Evolutionary conservation across 805 yeast genomes (phyloP).

Genomic region (Saccharomycopsis sp.): DNA sequence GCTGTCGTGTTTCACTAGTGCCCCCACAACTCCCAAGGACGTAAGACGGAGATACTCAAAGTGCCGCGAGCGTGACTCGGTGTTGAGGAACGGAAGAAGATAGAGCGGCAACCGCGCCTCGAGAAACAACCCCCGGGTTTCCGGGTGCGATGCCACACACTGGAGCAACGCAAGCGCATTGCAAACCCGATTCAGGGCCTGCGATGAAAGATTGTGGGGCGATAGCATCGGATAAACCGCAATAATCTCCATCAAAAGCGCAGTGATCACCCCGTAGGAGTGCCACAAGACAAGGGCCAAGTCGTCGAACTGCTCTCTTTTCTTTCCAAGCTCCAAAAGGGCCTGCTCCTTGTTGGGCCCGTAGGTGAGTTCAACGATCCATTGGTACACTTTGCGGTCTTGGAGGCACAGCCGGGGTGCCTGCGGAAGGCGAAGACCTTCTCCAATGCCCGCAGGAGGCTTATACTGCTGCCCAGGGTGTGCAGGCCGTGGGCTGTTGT

Average conservation of each 20-base stretch:
- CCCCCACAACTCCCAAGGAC: slow-evolving; percentile 94
- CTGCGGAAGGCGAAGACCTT: not conserved
- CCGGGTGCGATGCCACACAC: slow-evolving; percentile 94
- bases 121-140: slow-evolving; percentile 76
- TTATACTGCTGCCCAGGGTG: too few relatives aligned
- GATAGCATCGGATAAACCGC: slow-evolving; percentile 83
- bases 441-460: not conserved
- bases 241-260: slow-evolving; percentile 80
- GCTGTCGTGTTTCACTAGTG: slow-evolving; percentile 90
- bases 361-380: slow-evolving; percentile 85
- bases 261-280: slow-evolving; percentile 94
- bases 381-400: slow-evolving; percentile 78
- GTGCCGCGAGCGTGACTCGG: slow-evolving; percentile 84
- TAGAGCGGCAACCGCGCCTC: slow-evolving; percentile 90
- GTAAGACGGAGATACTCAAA: slow-evolving; percentile 92
- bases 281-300: slow-evolving; percentile 91
- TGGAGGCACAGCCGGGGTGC: slow-evolving; percentile 40
- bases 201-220: slow-evolving; percentile 78
- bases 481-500: not conserved
- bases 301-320: slow-evolving; percentile 91
- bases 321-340: slow-evolving; percentile 82
- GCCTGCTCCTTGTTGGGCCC: slow-evolving; percentile 94
- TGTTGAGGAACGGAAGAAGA: slow-evolving; percentile 87
- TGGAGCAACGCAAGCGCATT: slow-evolving; percentile 91
- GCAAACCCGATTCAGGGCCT: slow-evolving; percentile 89